Base-by-base conservation (phyloP, 805 yeast genomes). In the Metschnikowia bowlesiae region DNA sequence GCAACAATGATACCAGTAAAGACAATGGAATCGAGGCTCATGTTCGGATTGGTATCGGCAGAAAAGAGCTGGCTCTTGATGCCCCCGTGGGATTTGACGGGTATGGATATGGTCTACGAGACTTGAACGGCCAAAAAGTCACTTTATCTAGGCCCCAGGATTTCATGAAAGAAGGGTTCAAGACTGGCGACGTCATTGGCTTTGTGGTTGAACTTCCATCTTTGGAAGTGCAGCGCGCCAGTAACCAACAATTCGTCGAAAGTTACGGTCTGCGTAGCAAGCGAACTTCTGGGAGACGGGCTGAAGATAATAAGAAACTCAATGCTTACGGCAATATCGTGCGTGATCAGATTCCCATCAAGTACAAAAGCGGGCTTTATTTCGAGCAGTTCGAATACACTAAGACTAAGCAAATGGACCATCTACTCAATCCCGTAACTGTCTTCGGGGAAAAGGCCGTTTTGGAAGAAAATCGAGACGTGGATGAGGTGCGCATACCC, bases 81-180 rank as follows among this genome's bases (percentile, higher is more conserved):
- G 96, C 96, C 0, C 98, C 99, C 0, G 94, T 91, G 6, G 99
- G 99, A 2, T 89, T 81, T 60, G 98, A 94, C 66, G 92, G 90
- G 0, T 94, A 90, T 68, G 92, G 97, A 0, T 92, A 94, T 66
- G 97, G 96, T 2, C 62, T 94, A 2, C 75, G 97, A 52, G 97
- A 92, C 67, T 76, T 78, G 35, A 75, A 78, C 6, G 91, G 96
- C 2, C 87, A 87, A 56, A 80, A 80, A 30, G 75, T 94, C 26
- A 95, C 94, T 55, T 68, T 85, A 40, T 84, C 92, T 51, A 76
- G 91, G 44, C 89, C 89, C 0, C 62, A 67, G 28, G 75, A 77
- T 33, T 80, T 81, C 55, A 72, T 85, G 74, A 59, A 67, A 2
- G 76, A 71, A 28, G 83, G 86, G 1, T 82, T 89, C 57, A 68